phyloP scores from a whole-genome alignment of 108 stramenopile genomes.

The Pseudonitzschia delicatissima region DNA sequence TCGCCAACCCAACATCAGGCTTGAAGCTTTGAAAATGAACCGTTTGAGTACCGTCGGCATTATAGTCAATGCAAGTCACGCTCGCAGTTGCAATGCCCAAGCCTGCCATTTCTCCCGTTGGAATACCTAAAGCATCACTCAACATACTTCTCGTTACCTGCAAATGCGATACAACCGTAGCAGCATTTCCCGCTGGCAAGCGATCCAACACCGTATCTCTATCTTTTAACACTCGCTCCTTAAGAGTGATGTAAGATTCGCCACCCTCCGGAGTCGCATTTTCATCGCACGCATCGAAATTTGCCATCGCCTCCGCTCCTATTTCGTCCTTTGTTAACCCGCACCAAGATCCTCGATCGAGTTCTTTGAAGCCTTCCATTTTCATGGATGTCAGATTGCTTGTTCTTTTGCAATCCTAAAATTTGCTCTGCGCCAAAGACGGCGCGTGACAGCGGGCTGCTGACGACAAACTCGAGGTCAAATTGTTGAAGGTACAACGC shows the following conservation, averaged over 20 bases:
- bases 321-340: conserved; percentile 74
- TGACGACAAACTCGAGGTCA: conserved; percentile 63
- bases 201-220: conserved; percentile 51
- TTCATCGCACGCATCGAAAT: conserved; percentile 84
- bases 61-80: conserved; percentile 82
- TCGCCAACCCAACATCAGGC: conserved; percentile 69
- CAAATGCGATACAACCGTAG: conserved; percentile 79
- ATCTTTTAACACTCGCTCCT: conserved; percentile 64
- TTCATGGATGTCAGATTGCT: conserved; percentile 24
- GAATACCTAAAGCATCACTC: conserved; percentile 71
- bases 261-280: conserved; percentile 82
- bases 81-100: conserved; percentile 79
- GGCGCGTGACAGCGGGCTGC: conserved; percentile 76
- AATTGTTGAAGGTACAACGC: conserved; percentile 60
- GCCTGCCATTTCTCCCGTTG: conserved; percentile 59
- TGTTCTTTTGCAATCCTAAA: conserved; percentile 15
- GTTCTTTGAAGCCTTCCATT: conserved; percentile 73
- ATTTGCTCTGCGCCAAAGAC: conserved; percentile 77
- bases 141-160: conserved; percentile 85
- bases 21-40: conserved; percentile 86
- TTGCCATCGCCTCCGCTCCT: conserved; percentile 57
- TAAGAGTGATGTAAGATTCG: conserved; percentile 70
- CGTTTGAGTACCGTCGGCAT: conserved; percentile 45
- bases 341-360: conserved; percentile 77
- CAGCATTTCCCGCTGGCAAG: conserved; percentile 54